Conservation (phyloP, 2,329 filamentous ascomycete species). For the Aureobasidium musti region DNA sequence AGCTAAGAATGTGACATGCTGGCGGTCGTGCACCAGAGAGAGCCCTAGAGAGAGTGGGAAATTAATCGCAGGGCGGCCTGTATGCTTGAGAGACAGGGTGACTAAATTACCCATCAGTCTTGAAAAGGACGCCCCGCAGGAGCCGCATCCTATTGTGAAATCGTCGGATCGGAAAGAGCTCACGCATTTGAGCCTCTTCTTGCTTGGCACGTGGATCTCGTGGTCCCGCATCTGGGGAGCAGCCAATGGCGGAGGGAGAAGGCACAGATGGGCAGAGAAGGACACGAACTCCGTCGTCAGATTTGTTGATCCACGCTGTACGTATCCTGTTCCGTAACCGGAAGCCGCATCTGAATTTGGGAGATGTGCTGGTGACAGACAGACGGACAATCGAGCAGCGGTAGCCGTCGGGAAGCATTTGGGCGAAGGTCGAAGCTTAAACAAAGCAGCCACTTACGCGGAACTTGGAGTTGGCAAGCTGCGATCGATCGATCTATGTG, state of each 20-base stretch:
- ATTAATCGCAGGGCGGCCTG: not conserved
- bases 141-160: constrained; percentile 2
- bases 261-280: not conserved
- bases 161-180: not conserved
- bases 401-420: not conserved
- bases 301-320: constrained; percentile 5
- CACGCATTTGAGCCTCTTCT: not conserved
- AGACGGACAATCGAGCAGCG: not conserved
- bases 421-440: constrained; percentile 9
- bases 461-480: not conserved
- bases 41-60: not conserved
- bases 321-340: not conserved
- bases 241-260: constrained; percentile 1
- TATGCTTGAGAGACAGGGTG: not conserved
- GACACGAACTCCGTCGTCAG: constrained; percentile 5
- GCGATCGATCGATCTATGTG: constrained; percentile 11
- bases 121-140: not conserved
- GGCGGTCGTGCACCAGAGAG: not conserved
- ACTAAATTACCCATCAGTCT: no score
- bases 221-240: constrained; percentile 10
- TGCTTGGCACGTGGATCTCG: constrained; percentile 11
- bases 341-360: not conserved
- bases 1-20: not conserved
- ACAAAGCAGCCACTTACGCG: not conserved
- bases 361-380: not conserved